phyloP scores from a whole-genome alignment of 257 asterid species.

The Solanum ahanhuiri region DNA sequence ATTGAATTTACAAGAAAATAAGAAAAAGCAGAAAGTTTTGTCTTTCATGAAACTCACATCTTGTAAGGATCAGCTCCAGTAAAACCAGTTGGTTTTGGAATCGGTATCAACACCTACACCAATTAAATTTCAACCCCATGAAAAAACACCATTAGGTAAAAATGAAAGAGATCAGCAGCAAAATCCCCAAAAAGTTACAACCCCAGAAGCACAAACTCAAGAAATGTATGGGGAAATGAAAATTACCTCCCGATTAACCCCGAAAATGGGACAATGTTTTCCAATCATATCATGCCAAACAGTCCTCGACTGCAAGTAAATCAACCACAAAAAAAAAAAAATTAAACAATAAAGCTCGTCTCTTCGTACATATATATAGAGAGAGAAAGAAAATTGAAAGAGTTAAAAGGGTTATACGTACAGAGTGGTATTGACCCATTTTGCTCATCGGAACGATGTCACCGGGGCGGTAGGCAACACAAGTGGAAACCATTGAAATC shows the following conservation, averaged over 20 bases:
- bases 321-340: neutral
- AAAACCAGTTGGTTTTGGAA: conserved; percentile 81
- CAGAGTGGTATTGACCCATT: conserved; percentile 91
- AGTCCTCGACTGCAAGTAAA: conserved; percentile 57
- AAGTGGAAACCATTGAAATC: conserved; percentile 22
- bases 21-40: neutral
- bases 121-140: neutral
- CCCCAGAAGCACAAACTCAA: neutral
- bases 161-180: neutral
- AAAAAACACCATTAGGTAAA: neutral
- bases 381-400: neutral
- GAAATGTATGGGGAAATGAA: neutral
- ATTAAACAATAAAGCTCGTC: neutral
- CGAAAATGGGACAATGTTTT: conserved; percentile 79
- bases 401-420: conserved; percentile 6
- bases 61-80: conserved; percentile 97
- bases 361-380: neutral
- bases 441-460: conserved; percentile 90
- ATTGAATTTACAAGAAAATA: neutral
- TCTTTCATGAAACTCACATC: conserved; percentile 38
- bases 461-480: conserved; percentile 73
- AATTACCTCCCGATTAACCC: conserved; percentile 91
- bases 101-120: conserved; percentile 69
- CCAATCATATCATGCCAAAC: conserved; percentile 98
- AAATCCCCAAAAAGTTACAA: neutral